phyloP scores from a whole-genome alignment of 208 protist species.

The Acanthamoeba royreba region DNA sequence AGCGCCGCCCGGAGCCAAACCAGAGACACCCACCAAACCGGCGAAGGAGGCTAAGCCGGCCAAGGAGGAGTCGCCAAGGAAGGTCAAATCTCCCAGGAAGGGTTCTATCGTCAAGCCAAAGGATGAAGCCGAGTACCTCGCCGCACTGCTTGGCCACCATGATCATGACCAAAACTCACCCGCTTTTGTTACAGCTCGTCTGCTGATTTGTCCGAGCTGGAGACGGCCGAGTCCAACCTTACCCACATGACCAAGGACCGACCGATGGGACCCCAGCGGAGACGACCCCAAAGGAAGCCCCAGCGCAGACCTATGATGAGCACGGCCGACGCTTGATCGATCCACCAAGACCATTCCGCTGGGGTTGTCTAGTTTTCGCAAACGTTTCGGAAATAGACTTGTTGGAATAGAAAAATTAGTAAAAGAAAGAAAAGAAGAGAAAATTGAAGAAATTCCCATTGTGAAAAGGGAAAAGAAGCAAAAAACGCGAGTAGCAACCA shows the following conservation, averaged over 20 bases:
- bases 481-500: too few species aligned
- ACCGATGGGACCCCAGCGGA: conserved; percentile 28
- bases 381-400: too few species aligned
- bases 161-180: neutral
- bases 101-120: neutral
- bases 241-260: conserved; percentile 38
- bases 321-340: neutral
- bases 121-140: neutral
- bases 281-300: conserved; percentile 5
- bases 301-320: conserved; percentile 39
- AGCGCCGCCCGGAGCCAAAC: neutral
- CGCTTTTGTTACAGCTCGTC: neutral
- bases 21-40: neutral
- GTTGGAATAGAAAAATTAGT: too few species aligned
- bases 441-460: too few species aligned
- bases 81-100: neutral
- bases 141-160: neutral
- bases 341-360: too few species aligned
- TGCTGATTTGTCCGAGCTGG: neutral
- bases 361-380: too few species aligned
- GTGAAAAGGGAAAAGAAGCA: too few species aligned
- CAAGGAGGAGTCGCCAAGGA: neutral
- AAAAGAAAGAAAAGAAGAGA: too few species aligned
- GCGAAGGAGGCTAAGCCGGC: neutral
- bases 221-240: neutral